Conservation (phyloP, 2,329 filamentous ascomycete genomes). For the Colletotrichum tofieldiae region DNA sequence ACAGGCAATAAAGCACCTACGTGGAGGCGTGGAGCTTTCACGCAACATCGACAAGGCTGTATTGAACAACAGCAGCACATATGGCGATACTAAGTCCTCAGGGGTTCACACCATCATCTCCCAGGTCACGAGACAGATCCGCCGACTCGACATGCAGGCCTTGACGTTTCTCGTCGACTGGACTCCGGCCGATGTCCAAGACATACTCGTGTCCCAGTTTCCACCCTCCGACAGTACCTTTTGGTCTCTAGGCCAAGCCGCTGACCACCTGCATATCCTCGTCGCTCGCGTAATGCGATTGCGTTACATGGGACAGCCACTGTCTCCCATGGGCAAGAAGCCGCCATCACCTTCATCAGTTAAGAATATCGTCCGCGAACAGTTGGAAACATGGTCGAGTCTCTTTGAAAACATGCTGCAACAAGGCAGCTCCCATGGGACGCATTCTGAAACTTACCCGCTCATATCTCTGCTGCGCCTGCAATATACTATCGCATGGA, state of each 20-base stretch:
- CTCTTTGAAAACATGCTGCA: slow-evolving; percentile 49
- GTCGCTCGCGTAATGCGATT: neutral
- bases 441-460: slow-evolving; percentile 5
- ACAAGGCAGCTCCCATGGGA: slow-evolving; percentile 37
- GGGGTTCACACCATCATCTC: slow-evolving; percentile 44
- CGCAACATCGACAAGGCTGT: slow-evolving; percentile 45
- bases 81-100: neutral
- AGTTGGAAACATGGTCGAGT: slow-evolving; percentile 48
- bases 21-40: slow-evolving; percentile 52
- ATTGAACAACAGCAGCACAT: slow-evolving; percentile 27
- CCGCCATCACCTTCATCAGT: neutral
- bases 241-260: neutral
- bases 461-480: neutral
- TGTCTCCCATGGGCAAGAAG: neutral
- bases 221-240: neutral
- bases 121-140: slow-evolving; percentile 53
- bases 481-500: neutral
- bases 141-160: slow-evolving; percentile 56
- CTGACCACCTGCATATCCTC: neutral
- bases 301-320: neutral
- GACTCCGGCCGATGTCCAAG: slow-evolving; percentile 50
- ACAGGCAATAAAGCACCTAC: slow-evolving; percentile 55
- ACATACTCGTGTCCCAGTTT: slow-evolving; percentile 20
- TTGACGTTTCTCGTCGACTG: slow-evolving; percentile 53
- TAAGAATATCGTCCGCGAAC: slow-evolving; percentile 40